phyloP scores from a whole-genome alignment of 108 stramenopile genomes.

The Fragilariopsis cylindrus region DNA sequence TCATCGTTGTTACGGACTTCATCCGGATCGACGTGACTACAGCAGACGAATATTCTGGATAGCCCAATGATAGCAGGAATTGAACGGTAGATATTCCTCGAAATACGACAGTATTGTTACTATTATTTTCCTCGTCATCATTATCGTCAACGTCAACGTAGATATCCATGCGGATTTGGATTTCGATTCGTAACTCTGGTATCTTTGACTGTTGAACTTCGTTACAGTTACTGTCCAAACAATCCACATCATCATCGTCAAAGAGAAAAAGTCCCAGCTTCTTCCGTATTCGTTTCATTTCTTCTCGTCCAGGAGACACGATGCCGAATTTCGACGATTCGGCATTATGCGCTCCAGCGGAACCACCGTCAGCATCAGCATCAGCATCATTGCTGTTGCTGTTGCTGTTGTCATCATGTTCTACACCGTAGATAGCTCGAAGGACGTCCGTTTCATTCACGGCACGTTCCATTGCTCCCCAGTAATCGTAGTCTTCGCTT shows the following conservation, averaged over 20 bases:
- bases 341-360: background rate
- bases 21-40: constrained; percentile 28
- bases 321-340: constrained; percentile 4
- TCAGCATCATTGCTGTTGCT: background rate
- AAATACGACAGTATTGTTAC: background rate
- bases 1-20: background rate
- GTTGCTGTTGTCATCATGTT: background rate
- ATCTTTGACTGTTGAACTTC: background rate
- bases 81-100: background rate
- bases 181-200: constrained; percentile 31
- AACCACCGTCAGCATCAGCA: background rate
- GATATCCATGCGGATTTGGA: constrained; percentile 9
- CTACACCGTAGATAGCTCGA: constrained; percentile 35
- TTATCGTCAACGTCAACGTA: constrained; percentile 3
- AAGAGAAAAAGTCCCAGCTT: background rate
- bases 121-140: constrained; percentile 8
- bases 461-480: constrained; percentile 39
- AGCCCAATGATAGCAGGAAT: constrained; percentile 32
- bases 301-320: background rate
- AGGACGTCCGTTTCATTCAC: constrained; percentile 53
- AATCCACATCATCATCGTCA: background rate
- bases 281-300: constrained; percentile 7
- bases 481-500: constrained; percentile 3
- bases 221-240: background rate
- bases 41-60: constrained; percentile 34